Evolutionary conservation across 2,329 filamentous ascomycete genomes (phyloP).

Genomic region (Onygenales sp.): DNA sequence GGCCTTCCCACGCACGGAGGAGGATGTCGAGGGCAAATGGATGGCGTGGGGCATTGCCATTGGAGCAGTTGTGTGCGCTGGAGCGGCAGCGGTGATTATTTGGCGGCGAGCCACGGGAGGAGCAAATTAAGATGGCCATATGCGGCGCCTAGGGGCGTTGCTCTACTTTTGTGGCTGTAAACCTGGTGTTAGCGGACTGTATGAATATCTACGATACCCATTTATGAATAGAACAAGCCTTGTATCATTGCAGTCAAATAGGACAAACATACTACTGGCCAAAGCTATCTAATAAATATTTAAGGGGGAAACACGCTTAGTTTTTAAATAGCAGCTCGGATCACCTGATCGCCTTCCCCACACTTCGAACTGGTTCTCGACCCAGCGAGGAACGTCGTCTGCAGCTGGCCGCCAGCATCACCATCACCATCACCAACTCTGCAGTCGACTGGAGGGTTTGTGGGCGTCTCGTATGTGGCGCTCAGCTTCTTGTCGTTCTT

Average conservation of each 20-base stretch:
- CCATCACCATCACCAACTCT: too few species aligned
- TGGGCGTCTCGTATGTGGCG: too few species aligned
- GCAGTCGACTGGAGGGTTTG: too few species aligned
- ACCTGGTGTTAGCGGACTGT: neutral
- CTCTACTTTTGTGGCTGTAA: neutral
- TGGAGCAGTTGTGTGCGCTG: slow-evolving; percentile 56
- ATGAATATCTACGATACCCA: neutral
- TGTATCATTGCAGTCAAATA: too few species aligned
- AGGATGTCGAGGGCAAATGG: slow-evolving; percentile 66
- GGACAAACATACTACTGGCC: too few species aligned
- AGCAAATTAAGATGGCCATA: slow-evolving; percentile 14
- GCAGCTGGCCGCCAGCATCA: too few species aligned
- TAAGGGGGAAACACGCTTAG: too few species aligned
- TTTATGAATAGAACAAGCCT: neutral
- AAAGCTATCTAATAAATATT: too few species aligned
- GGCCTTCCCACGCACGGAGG: slow-evolving; percentile 81
- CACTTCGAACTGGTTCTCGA: neutral
- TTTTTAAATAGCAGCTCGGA: neutral
- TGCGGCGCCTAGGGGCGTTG: too few species aligned
- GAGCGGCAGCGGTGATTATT: slow-evolving; percentile 49
- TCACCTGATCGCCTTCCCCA: neutral
- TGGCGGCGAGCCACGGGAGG: slow-evolving; percentile 44
- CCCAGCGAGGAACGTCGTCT: too few species aligned
- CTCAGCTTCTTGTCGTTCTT: too few species aligned
- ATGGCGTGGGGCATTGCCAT: slow-evolving; percentile 79